Evolutionary conservation across 768 basidiomycete genomes (phyloP).

Genomic region (Mycena filopes): DNA sequence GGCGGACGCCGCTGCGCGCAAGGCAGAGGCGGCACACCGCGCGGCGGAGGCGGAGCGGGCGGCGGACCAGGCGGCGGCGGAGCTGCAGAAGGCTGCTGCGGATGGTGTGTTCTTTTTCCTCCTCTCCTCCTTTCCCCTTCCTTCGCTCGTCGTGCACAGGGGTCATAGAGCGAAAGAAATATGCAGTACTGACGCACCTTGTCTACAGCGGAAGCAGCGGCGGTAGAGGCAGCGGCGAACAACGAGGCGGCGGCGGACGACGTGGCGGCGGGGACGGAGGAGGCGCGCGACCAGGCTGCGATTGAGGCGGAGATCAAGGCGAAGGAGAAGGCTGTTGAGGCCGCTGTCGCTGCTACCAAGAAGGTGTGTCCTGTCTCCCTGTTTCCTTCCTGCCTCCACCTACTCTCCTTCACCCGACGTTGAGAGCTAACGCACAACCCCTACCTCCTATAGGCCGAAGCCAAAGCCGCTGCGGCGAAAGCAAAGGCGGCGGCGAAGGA

Average conservation of each 20-base stretch:
- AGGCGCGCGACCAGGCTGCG: constrained; percentile 12
- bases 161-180: too few species aligned
- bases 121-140: neutral
- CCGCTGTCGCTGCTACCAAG: constrained; percentile 14
- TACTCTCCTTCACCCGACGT: neutral
- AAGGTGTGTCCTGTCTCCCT: constrained; percentile 10
- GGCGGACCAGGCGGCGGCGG: neutral
- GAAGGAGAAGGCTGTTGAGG: constrained; percentile 18
- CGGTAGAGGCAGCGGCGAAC: neutral
- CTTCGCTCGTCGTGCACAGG: neutral
- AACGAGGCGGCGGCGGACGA: neutral
- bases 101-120: neutral
- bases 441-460: constrained; percentile 13
- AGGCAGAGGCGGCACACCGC: neutral
- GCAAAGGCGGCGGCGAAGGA: constrained; percentile 23
- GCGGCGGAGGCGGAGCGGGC: constrained; percentile 1
- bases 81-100: constrained; percentile 8
- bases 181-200: neutral
- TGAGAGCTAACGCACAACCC: neutral
- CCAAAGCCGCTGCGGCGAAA: constrained; percentile 22
- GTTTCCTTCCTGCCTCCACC: neutral
- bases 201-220: neutral
- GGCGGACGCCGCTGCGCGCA: neutral
- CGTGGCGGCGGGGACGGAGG: neutral
- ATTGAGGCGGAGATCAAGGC: constrained; percentile 28